Evolutionary conservation across 2,329 filamentous ascomycete species (phyloP), one percentile per base, ranked within the genome.

Genomic region (Phyllosticta citriasiana): DNA sequence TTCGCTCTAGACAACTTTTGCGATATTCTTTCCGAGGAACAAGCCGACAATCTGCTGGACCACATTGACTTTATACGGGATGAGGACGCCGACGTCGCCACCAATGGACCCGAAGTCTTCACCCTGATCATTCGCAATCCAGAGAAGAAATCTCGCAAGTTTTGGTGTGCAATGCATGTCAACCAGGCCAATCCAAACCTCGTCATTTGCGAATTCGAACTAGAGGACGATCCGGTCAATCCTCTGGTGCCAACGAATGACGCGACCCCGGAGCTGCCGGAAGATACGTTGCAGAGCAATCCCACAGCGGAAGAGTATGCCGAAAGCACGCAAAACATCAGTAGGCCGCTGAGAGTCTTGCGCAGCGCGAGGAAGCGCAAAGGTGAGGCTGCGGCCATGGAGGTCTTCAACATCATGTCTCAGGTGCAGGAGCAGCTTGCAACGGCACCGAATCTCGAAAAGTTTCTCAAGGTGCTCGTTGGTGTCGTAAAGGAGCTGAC

Each of bases 321-420:
- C 8, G 87, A 90, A 64, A 93, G 89, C 68, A 95, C 90, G 0
- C 81, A 88, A 61, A 85, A 87, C 27, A 77, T 82, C 56, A 94
- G 88, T 73, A 88, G 86, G 65, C 91, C 90, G 4, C 76, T 96
- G n/a, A 81, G 90, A 47, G 84, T 94, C 1, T 71, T 94, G 25
- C 80, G 88, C 40, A 90, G 86, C 69, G 88, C 89, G 0, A 82
- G 89, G 9, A 89, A 89, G 68, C 80, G 87, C 57, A 84, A 85
- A 66, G 89, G 88, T 5, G 89, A 94, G 68, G 88, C 89, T 54
- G 88, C 88, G 4, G 88, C 88, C 0, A 94, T 94, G 86, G 88
- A 95, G 67, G 88, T 94, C 1, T 95, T 95, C 73, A 91, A 91
- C 72, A 91, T 96, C 65, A 89, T 96, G 83, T 90, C 88, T 1